Conservation (phyloP, 2,329 filamentous ascomycete species). For the Juglanconis juglandina region DNA sequence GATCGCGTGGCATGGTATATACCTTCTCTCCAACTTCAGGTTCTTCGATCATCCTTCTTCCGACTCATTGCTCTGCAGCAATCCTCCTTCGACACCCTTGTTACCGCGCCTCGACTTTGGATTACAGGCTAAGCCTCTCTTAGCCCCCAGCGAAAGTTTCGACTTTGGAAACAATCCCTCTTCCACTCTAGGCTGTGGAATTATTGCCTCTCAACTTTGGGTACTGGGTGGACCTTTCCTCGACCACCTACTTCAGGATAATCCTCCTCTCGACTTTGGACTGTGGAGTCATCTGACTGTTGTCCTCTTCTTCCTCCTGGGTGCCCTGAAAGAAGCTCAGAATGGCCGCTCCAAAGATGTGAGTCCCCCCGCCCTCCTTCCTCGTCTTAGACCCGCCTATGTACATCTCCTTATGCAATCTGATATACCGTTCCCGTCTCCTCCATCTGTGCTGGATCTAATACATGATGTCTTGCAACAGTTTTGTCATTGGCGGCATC, state of each 20-base stretch:
- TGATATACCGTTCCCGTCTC: not conserved
- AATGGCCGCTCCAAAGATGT: constrained; percentile 18
- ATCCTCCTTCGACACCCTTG: too few species aligned
- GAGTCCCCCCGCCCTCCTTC: not conserved
- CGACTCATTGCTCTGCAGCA: not conserved
- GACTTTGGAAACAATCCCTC: too few species aligned
- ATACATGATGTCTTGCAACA: constrained; percentile 30
- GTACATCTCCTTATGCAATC: not conserved
- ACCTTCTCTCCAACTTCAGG: too few species aligned
- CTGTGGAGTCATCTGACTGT: not conserved
- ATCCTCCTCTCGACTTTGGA: not conserved
- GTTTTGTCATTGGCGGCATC: constrained; percentile 78
- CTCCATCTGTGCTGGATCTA: not conserved
- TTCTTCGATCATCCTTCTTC: not conserved
- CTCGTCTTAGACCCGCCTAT: not conserved
- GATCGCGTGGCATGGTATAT: too few species aligned
- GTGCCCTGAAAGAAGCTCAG: not conserved
- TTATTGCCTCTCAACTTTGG: too few species aligned
- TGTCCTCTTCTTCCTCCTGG: too few species aligned
- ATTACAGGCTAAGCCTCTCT: too few species aligned
- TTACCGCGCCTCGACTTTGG: too few species aligned
- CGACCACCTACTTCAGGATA: too few species aligned
- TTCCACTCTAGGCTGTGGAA: too few species aligned
- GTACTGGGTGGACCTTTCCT: too few species aligned
- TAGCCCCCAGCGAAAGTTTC: too few species aligned